Base-by-base conservation (phyloP, 257 asterid genomes). In the Solanum okadae region DNA sequence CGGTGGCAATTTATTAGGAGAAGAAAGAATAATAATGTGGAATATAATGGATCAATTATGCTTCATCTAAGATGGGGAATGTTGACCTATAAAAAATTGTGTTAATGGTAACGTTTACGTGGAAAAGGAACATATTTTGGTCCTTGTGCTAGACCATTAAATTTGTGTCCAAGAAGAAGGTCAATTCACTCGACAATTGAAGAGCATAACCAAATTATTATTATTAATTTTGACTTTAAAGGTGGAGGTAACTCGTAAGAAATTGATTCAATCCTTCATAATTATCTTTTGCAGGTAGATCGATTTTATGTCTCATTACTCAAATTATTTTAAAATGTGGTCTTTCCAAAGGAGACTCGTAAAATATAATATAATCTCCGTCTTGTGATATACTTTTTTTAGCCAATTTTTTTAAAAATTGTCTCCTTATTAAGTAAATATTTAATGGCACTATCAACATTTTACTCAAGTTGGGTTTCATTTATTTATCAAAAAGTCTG, bases 401-500 rank as follows among this genome's bases (percentile, higher is more conserved):
- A 59, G 27, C 1, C 27, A 22, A 22, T 59, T 22, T 22, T 35
- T 1, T 0, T 0, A 22, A 59, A 0, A 59, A 59, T 59, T 59
- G 5, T 22, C 12, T 59, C 27, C 12, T 59, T 59, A 22, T 59
- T 59, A 22, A 59, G 27, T 22, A 59, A 59, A 59, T 56, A 56
- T 56, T 56, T 59, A 59, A 20, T 59, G 5, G 5, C 67, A 59
- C 25, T 22, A 8, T 22, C 27, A 22, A 0, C 67, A 59, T 59
- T 59, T 22, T 59, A 59, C 2, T 59, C 67, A 8, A 20, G 27
- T 22, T 59, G 12, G 67, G 27, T 59, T 59, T 59, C 27, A 22
- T 59, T 59, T 22, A 59, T 59, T 22, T 22, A 59, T 59, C 68
- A 59, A 59, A 52, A 56, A 59, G 13, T 3, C 25, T 20, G 11